Percentiles rank a stretch among this genome's conserved stretches.
Conservation (phyloP, 768 basidiomycete species). For the Macrolepiota fuliginosa region DNA sequence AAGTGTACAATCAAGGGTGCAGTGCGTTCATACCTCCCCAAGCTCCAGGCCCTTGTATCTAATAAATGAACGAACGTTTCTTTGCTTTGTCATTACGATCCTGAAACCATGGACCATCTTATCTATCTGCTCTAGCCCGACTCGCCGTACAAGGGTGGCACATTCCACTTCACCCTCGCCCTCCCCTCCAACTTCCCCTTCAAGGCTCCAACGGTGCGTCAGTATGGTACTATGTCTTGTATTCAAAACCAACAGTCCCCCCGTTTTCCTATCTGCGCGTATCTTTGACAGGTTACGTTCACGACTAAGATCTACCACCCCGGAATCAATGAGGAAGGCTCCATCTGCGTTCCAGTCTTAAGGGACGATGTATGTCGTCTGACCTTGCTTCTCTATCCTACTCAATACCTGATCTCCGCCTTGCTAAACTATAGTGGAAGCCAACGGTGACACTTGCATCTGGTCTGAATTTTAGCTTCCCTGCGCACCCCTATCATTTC, state of each 20-base stretch:
- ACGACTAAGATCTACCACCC: conserved; percentile 88
- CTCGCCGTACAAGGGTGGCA: conserved; percentile 83
- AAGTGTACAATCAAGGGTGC: conserved; percentile 73
- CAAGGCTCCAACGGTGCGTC: conserved; percentile 74
- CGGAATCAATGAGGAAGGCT: conserved; percentile 86
- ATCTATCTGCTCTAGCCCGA: conserved; percentile 46
- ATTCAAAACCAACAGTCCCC: background rate
- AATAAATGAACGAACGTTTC: conserved; percentile 2
- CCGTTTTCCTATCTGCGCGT: conserved; percentile 13
- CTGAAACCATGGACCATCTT: background rate
- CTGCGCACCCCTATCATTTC: background rate
- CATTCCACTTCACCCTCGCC: conserved; percentile 69
- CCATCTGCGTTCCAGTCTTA: conserved; percentile 80
- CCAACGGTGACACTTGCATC: conserved; percentile 72
- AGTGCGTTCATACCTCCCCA: conserved; percentile 39
- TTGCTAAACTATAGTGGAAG: conserved; percentile 63
- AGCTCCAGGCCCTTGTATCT: background rate
- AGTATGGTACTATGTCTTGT: background rate
- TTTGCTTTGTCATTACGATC: background rate
- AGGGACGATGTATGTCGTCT: conserved; percentile 68
- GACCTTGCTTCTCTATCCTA: conserved; percentile 9
- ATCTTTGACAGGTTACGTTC: conserved; percentile 64
- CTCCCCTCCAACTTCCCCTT: conserved; percentile 85
- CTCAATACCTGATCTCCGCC: conserved; percentile 9
- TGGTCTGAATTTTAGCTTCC: conserved; percentile 37